phyloP scores from a whole-genome alignment of 345 rosid species.

The Viola odorata region DNA sequence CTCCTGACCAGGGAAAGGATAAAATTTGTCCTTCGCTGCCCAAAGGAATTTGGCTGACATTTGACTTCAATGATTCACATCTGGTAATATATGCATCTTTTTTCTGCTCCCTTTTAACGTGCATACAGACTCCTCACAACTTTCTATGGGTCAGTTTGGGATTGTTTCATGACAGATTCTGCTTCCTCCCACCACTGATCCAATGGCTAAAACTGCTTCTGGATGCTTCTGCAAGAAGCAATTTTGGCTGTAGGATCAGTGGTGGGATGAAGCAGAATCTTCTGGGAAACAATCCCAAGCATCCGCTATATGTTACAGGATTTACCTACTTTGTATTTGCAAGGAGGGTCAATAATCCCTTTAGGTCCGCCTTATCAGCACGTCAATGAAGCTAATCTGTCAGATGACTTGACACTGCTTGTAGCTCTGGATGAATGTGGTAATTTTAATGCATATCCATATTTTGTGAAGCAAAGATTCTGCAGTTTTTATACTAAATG shows the following conservation, averaged over 20 bases:
- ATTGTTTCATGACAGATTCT: no score
- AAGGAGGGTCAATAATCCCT: constrained; percentile 83
- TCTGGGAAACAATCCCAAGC: no score
- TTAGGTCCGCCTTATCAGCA: constrained; percentile 60
- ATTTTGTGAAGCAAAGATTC: not conserved
- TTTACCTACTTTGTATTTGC: constrained; percentile 74
- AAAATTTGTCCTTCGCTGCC: constrained; percentile 47
- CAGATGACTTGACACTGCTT: constrained; percentile 71
- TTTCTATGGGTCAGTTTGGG: no score
- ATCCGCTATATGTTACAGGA: constrained; percentile 44
- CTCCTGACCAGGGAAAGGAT: constrained; percentile 42
- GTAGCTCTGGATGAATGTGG: constrained; percentile 83
- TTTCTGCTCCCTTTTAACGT: constrained; percentile 1
- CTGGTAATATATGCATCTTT: constrained; percentile 32
- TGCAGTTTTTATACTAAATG: no score
- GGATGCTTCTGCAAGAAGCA: no score
- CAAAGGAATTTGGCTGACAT: constrained; percentile 70
- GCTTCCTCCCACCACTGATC: no score
- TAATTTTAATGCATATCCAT: constrained; percentile 24
- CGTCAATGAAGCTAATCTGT: constrained; percentile 52
- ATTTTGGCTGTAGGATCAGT: no score
- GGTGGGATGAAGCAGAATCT: no score
- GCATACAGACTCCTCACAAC: no score
- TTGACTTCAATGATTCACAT: constrained; percentile 78
- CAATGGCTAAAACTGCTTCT: no score